Percentiles rank a stretch among this genome's conserved stretches.
Conservation (phyloP, 2,329 filamentous ascomycete genomes). For the Penicillium decumbens region DNA sequence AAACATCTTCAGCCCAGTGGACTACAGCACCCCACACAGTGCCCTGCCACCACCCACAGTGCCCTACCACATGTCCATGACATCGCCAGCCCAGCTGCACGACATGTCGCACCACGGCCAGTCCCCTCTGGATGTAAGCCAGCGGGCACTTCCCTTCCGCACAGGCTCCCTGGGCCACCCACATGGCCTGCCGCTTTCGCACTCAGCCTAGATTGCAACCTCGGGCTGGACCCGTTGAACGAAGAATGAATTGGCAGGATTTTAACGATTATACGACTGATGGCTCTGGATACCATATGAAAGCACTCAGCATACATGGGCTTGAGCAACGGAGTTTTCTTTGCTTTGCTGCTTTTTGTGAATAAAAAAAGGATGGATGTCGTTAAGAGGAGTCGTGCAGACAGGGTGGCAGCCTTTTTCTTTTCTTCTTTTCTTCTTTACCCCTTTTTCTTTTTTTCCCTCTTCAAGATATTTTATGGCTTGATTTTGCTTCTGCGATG, state of each 20-base stretch:
- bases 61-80: conserved; percentile 29
- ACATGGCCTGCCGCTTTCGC: conserved; percentile 22
- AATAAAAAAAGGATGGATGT: conserved; percentile 22
- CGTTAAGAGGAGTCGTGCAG: conserved; percentile 6
- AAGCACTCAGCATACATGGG: conserved; percentile 12
- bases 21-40: conserved; percentile 22
- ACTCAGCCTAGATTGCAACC: conserved; percentile 13
- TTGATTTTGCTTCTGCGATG: neutral
- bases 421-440: conserved; percentile 1
- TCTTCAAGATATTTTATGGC: neutral
- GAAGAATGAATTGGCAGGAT: neutral
- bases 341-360: conserved; percentile 11
- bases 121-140: conserved; percentile 17
- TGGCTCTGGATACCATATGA: conserved; percentile 21
- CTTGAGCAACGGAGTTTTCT: neutral
- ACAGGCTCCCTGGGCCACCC: conserved; percentile 32
- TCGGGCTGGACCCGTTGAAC: conserved; percentile 16
- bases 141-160: conserved; percentile 27
- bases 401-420: neutral
- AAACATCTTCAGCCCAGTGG: conserved; percentile 31
- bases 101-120: conserved; percentile 24
- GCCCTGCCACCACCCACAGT: conserved; percentile 25
- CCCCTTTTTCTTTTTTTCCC: neutral
- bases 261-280: conserved; percentile 28
- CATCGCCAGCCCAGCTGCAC: conserved; percentile 22